Conservation (phyloP, 495 filamentous ascomycete genomes). For the Aspergillus panamensis region DNA sequence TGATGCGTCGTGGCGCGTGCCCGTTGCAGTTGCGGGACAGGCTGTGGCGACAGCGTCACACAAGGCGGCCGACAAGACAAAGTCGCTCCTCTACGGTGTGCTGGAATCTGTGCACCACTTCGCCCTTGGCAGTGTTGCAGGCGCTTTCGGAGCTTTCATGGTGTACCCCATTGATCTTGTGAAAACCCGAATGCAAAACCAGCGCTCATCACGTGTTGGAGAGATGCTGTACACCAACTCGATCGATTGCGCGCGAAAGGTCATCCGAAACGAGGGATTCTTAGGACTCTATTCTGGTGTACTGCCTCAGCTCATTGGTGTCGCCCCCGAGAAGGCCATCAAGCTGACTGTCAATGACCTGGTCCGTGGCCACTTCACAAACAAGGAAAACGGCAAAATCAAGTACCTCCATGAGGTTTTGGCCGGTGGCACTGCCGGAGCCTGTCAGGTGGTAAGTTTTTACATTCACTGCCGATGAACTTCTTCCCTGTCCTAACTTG, state of each 20-base stretch:
- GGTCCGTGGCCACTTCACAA: conserved; percentile 72
- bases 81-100: conserved; percentile 55
- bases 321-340: conserved; percentile 97
- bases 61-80: conserved; percentile 50
- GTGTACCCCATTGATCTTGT: conserved; percentile 98
- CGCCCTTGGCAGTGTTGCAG: conserved; percentile 78
- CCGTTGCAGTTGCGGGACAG: conserved; percentile 43
- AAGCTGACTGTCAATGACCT: conserved; percentile 98
- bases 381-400: conserved; percentile 72
- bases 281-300: conserved; percentile 89
- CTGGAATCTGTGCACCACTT: conserved; percentile 88
- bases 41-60: conserved; percentile 36
- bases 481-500: conserved; percentile 8
- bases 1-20: conserved; percentile 81
- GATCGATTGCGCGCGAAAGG: conserved; percentile 86
- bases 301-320: conserved; percentile 89
- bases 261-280: conserved; percentile 88
- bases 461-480: not conserved
- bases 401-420: conserved; percentile 68
- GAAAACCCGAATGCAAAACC: conserved; percentile 98
- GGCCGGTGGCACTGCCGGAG: conserved; percentile 87
- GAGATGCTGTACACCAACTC: conserved; percentile 95
- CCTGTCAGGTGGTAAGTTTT: conserved; percentile 86
- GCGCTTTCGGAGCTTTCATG: conserved; percentile 97
- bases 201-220: conserved; percentile 74